phyloP scores from a whole-genome alignment of 768 basidiomycete species.

The Mycena amicta region DNA sequence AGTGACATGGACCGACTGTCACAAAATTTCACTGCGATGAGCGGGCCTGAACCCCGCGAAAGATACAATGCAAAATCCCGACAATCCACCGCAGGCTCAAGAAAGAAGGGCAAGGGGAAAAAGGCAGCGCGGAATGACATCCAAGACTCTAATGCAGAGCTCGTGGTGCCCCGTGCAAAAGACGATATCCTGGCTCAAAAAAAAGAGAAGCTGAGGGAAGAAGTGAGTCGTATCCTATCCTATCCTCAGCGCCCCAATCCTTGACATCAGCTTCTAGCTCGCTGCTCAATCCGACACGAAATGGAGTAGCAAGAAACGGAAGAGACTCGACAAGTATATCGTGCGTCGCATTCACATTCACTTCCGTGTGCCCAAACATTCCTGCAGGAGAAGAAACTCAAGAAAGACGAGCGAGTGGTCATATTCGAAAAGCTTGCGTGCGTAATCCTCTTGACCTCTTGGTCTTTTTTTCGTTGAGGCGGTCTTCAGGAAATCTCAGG shows the following conservation, averaged over 20 bases:
- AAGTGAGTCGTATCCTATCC: constrained; percentile 45
- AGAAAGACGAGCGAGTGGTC: constrained; percentile 79
- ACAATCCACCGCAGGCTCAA: constrained; percentile 57
- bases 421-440: constrained; percentile 86
- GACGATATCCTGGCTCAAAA: constrained; percentile 63
- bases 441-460: constrained; percentile 29
- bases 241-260: not conserved
- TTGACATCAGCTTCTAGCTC: constrained; percentile 35
- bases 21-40: not conserved
- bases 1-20: no score
- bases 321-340: constrained; percentile 89
- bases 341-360: constrained; percentile 44
- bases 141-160: constrained; percentile 59
- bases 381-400: constrained; percentile 83
- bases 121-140: constrained; percentile 28
- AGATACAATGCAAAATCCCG: constrained; percentile 71
- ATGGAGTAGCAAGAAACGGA: constrained; percentile 84
- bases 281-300: constrained; percentile 62
- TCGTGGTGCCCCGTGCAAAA: constrained; percentile 59
- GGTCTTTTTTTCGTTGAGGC: constrained; percentile 27
- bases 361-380: constrained; percentile 1
- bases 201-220: constrained; percentile 59
- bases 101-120: constrained; percentile 62
- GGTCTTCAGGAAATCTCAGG: constrained; percentile 76
- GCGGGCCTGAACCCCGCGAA: constrained; percentile 8